Evolutionary conservation across 345 rosid species (phyloP).

Genomic region (Kernera saxatilis): DNA sequence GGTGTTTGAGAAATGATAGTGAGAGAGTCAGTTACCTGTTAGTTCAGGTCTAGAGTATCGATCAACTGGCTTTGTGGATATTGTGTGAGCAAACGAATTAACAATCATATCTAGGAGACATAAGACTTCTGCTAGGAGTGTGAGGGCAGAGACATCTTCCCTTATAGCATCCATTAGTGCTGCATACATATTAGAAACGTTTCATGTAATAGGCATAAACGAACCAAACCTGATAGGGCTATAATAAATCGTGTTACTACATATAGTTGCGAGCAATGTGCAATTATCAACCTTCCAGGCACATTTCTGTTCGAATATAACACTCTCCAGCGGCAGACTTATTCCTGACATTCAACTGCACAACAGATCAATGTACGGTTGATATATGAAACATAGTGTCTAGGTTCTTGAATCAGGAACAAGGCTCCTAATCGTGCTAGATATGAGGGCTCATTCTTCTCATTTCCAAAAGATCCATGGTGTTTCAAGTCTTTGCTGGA

Average conservation of each 20-base stretch:
- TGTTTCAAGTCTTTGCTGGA: conserved; percentile 9
- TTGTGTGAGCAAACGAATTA: conserved; percentile 84
- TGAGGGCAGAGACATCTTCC: conserved; percentile 67
- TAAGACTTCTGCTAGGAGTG: conserved; percentile 86
- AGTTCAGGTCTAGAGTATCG: conserved; percentile 78
- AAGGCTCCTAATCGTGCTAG: not conserved
- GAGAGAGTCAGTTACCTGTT: conserved; percentile 48
- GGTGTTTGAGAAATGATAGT: not conserved
- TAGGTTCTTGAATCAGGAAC: not conserved
- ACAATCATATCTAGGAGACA: conserved; percentile 96
- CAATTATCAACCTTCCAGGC: conserved; percentile 72
- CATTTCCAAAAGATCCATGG: conserved; percentile 1
- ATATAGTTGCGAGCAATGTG: not conserved
- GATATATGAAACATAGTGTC: not conserved
- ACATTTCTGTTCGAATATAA: conserved; percentile 79
- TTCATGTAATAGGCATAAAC: not conserved
- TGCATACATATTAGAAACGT: conserved; percentile 33
- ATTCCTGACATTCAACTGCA: conserved; percentile 90
- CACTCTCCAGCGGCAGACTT: conserved; percentile 95
- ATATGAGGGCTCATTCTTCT: conserved; percentile 11
- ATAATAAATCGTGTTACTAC: not conserved
- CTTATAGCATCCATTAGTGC: conserved; percentile 77
- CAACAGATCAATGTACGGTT: conserved; percentile 17
- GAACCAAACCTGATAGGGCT: not conserved
- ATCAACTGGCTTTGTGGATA: conserved; percentile 85